Evolutionary conservation across 441 rosid genomes (phyloP), one percentile per base, ranked within the genome.

Genomic region (Hypseocharis bilobata): DNA sequence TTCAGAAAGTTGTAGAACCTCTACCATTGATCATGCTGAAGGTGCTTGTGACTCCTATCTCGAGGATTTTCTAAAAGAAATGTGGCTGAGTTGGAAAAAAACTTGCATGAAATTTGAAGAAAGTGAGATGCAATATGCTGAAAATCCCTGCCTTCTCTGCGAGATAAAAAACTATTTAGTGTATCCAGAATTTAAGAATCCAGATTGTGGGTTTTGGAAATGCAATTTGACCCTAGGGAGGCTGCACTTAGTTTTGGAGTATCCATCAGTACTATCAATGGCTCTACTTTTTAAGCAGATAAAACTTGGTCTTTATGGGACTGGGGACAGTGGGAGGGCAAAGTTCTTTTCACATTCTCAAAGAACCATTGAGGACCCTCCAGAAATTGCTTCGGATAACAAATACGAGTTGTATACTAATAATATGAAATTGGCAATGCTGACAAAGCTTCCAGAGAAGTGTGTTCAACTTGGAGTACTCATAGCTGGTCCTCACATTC

Each of bases 401-500:
- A 78, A 75, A 70, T 80, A 74, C 62, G 83, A 78, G 67, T 60
- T 58, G 55, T 81, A 42, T 76, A 69, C 73, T 16, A 58, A 71
- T 68, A 80, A 66, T 65, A 66, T 83, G 70, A 84, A 84, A 76
- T 70, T 16, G 76, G 66, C 59, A 56, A 71, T 88, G 59, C 77
- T 79, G 47, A 78, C 77, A 66, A 66, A 82, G 71, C 79, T 86
- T 70, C 92, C 89, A 14, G 86, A 83, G 84, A 85, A 84, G 78
- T 80, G 71, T 62, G 70, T 88, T 80, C 84, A 86, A 76, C 78
- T 89, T 75, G 96, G 85, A 72, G 80, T 80, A 60, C 78, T 85
- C 70, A 76, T 88, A 63, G 80, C 84, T 49, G 96, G 98, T 65
- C 96, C 96, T 67, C 81, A 68, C 56, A 71, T 89, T 70, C 81